Percentiles rank a stretch among this genome's conserved stretches.
Conservation (phyloP, 305 asterid species). For the Rubia peregrina region DNA sequence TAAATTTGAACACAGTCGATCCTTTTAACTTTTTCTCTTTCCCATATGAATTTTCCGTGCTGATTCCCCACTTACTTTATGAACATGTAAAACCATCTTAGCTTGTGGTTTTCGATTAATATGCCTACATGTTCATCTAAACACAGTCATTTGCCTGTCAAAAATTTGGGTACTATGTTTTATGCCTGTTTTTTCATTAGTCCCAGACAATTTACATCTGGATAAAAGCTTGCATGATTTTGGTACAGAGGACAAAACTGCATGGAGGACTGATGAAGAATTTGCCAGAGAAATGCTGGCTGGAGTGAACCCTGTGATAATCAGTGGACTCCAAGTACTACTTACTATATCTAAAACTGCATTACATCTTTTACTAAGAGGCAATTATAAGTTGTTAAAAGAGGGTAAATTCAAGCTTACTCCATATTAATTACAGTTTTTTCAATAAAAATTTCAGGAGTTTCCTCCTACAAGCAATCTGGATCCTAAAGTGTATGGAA, state of each 20-base stretch:
- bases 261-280: slow-evolving; percentile 30
- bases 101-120: no score
- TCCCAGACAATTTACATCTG: background rate
- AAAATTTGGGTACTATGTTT: background rate
- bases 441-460: slow-evolving; percentile 9
- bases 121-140: no score
- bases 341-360: no score
- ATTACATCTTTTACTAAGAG: no score
- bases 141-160: no score
- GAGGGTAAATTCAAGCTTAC: background rate
- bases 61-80: no score
- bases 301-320: slow-evolving; percentile 23
- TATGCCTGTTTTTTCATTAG: background rate
- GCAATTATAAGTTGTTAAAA: background rate
- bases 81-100: no score
- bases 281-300: slow-evolving; percentile 28
- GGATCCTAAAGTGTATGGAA: slow-evolving; percentile 23
- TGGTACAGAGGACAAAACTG: slow-evolving; percentile 22
- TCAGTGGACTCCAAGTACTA: slow-evolving; percentile 20
- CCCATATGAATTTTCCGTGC: no score
- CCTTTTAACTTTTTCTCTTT: no score
- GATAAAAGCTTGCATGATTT: slow-evolving; percentile 2
- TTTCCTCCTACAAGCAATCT: slow-evolving; percentile 26
- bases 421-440: background rate
- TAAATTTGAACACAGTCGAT: no score